Evolutionary conservation across 2,329 filamentous ascomycete genomes (phyloP).

Genomic region (Pezizomycotina sp.): DNA sequence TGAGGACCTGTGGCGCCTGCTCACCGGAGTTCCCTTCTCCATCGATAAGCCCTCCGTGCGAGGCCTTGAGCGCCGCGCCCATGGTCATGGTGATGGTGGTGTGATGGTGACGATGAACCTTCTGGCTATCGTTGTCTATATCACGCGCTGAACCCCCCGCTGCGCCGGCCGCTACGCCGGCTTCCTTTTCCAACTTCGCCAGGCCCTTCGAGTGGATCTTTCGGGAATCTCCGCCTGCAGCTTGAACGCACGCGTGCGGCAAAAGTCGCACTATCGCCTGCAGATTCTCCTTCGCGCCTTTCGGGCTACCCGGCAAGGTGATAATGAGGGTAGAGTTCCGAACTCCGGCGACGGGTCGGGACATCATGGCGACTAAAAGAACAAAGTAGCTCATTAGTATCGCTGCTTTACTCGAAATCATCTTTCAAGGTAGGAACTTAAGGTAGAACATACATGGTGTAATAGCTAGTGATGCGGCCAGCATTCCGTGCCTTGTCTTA

Average conservation of each 20-base stretch:
- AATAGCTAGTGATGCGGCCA: constrained; percentile 63
- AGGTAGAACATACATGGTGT: constrained; percentile 59
- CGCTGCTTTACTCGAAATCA: too few species aligned
- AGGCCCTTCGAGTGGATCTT: constrained; percentile 63
- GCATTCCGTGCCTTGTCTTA: constrained; percentile 60
- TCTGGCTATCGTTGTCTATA: constrained; percentile 27
- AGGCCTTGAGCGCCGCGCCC: constrained; percentile 39
- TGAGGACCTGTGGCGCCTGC: constrained; percentile 61
- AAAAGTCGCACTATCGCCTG: constrained; percentile 76
- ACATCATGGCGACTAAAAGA: constrained; percentile 89
- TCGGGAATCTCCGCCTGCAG: constrained; percentile 67
- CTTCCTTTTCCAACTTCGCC: constrained; percentile 68
- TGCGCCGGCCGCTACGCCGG: constrained; percentile 40
- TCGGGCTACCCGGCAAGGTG: constrained; percentile 85
- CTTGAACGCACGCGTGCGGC: constrained; percentile 86
- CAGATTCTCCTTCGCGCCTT: constrained; percentile 86
- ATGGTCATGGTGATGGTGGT: constrained; percentile 38
- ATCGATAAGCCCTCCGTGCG: constrained; percentile 41
- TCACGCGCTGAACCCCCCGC: constrained; percentile 3
- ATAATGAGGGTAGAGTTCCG: constrained; percentile 66
- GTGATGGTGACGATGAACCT: too few species aligned
- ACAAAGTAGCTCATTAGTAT: too few species aligned
- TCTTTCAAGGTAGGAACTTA: not conserved
- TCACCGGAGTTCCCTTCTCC: constrained; percentile 25
- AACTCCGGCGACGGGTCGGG: constrained; percentile 76